Evolutionary conservation across 352 stramenopile species (phyloP), one percentile per base, ranked within the genome.

Genomic region (Phytophthora lateralis): DNA sequence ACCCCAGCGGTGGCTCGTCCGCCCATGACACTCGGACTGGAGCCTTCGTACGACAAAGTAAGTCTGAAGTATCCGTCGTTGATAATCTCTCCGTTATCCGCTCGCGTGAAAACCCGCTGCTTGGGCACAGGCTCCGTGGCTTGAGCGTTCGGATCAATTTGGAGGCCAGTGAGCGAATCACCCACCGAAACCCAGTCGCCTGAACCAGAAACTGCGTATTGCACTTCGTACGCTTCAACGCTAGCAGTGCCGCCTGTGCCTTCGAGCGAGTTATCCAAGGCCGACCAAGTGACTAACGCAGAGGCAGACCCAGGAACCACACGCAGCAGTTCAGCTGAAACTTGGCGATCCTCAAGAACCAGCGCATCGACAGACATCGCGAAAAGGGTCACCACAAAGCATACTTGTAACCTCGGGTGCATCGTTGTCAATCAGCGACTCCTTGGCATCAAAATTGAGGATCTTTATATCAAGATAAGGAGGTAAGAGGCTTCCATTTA

Each of bases 51-150:
- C 0, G 72, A 76, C 0, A 91, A 27, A 0, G 66, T 58, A 4
- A 93, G 51, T 7, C 71, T 73, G 54, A 93, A 93, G 21, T 77
- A 81, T 1, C 83, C 83, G 46, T 81, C 64, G 14, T 21, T 48
- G 35, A 91, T 82, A 4, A 37, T 77, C 54, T 82, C 58, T 10
- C 71, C 81, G 14, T 57, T 45, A 37, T 91, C 69, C 15, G 63
- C 81, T 41, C 69, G 78, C 0, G 80, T 88, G 42, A 81, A 74
- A 35, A 93, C 32, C 12, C 69, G 71, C 51, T 89, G 82, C 39
- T 76, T 83, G 10, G 65, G 48, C 42, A 65, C 55, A 11, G 27
- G 45, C 72, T 76, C 52, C 73, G 77, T 60, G 51, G 45, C 47
- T 76, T 61, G 10, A 58, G 32, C 10, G 30, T 38, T 17, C 3